phyloP scores from a whole-genome alignment of 495 filamentous ascomycete species.

The Hypomontagnella submonticulosa region DNA sequence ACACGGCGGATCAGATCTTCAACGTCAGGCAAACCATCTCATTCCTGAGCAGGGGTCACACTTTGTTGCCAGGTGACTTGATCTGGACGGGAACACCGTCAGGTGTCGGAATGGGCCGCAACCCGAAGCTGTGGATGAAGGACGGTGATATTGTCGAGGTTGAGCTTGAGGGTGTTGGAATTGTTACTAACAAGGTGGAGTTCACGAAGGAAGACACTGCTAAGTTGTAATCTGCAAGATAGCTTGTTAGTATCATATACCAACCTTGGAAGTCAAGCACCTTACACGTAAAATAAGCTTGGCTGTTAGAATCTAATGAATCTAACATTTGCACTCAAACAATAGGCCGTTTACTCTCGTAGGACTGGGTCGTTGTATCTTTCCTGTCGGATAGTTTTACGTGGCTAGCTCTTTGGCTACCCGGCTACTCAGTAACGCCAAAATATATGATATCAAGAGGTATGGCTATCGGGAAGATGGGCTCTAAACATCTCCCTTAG shows the following conservation, averaged over 20 bases:
- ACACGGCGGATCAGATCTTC: slow-evolving; percentile 86
- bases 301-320: no score
- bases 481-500: no score
- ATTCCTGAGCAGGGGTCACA: slow-evolving; percentile 81
- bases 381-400: no score
- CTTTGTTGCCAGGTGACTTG: slow-evolving; percentile 79
- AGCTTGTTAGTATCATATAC: background rate
- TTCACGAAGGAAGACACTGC: slow-evolving; percentile 64
- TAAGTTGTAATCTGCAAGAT: slow-evolving; percentile 57
- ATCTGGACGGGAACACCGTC: slow-evolving; percentile 90
- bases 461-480: no score
- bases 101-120: slow-evolving; percentile 82
- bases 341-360: no score
- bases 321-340: no score
- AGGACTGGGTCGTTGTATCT: no score
- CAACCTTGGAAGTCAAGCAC: background rate
- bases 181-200: slow-evolving; percentile 76
- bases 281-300: no score
- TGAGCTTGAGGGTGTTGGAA: slow-evolving; percentile 75
- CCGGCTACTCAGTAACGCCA: no score
- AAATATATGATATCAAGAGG: no score
- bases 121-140: slow-evolving; percentile 79
- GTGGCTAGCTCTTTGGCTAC: no score
- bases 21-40: slow-evolving; percentile 76
- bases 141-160: slow-evolving; percentile 85